Evolutionary conservation across 2,329 filamentous ascomycete species (phyloP).

Genomic region (Colletotrichum incanum): DNA sequence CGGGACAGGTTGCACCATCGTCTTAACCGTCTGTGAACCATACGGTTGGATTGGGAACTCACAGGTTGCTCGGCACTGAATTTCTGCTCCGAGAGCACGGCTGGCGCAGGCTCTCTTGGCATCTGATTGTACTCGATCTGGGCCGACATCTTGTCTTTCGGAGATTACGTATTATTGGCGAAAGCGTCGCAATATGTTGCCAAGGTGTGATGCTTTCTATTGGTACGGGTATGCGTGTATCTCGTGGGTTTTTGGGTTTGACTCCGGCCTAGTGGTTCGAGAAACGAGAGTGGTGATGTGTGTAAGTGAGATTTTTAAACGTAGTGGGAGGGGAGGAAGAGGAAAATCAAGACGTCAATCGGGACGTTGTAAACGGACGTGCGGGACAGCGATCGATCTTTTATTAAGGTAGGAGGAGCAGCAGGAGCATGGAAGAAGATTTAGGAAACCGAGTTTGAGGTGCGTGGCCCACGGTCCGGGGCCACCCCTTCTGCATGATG

Average conservation of each 20-base stretch:
- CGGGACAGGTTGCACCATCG: background rate
- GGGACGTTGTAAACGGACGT: background rate
- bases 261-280: background rate
- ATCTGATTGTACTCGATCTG: constrained; percentile 48
- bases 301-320: background rate
- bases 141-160: constrained; percentile 22
- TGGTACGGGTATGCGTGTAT: background rate
- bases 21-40: background rate
- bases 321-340: background rate
- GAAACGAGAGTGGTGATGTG: constrained; percentile 19
- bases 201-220: background rate
- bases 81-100: constrained; percentile 47
- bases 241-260: background rate
- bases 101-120: constrained; percentile 53
- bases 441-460: constrained; percentile 13
- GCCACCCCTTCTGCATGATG: constrained; percentile 30
- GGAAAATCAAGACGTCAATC: background rate
- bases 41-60: constrained; percentile 44
- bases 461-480: constrained; percentile 22
- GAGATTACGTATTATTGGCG: constrained; percentile 23
- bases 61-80: constrained; percentile 55
- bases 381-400: constrained; percentile 20
- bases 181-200: background rate
- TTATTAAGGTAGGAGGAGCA: constrained; percentile 1
- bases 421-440: constrained; percentile 1